Evolutionary conservation across 805 yeast species (phyloP).

Genomic region (Saccharomyces paradoxus): DNA sequence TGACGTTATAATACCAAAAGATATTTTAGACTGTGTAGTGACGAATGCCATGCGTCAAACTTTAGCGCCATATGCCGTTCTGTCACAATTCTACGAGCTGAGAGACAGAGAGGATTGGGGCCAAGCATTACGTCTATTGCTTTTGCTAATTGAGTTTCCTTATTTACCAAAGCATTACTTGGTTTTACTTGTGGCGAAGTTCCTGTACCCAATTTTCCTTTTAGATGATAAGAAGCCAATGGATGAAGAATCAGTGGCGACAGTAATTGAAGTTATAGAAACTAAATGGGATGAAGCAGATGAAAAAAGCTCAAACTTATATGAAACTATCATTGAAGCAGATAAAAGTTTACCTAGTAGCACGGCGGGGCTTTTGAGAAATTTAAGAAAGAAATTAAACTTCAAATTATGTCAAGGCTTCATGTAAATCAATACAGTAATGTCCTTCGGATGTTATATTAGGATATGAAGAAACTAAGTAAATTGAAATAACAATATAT

Average conservation of each 20-base stretch:
- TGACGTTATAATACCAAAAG: slow-evolving; percentile 20
- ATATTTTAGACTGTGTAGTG: slow-evolving; percentile 28
- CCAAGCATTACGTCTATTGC: slow-evolving; percentile 16
- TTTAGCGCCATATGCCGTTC: slow-evolving; percentile 61
- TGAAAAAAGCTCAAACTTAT: slow-evolving; percentile 14
- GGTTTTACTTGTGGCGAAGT: slow-evolving; percentile 19
- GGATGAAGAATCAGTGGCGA: slow-evolving; percentile 16
- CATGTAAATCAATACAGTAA: slow-evolving; percentile 11
- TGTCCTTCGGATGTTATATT: not conserved
- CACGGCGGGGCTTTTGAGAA: slow-evolving; percentile 11
- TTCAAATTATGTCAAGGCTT: slow-evolving; percentile 27
- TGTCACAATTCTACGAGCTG: slow-evolving; percentile 41
- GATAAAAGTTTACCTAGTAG: slow-evolving; percentile 11
- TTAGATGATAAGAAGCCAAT: slow-evolving; percentile 13
- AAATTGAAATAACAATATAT: not conserved
- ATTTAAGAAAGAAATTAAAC: slow-evolving; percentile 18
- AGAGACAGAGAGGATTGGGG: slow-evolving; percentile 21
- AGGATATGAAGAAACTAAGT: not conserved
- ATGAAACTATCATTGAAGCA: slow-evolving; percentile 8
- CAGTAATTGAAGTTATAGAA: slow-evolving; percentile 20
- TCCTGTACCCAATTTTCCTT: slow-evolving; percentile 23
- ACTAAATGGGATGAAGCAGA: slow-evolving; percentile 16
- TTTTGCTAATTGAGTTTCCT: slow-evolving; percentile 21
- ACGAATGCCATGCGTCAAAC: slow-evolving; percentile 59
- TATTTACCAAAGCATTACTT: slow-evolving; percentile 25